Percentiles rank a stretch among this genome's conserved stretches.
phyloP scores from a whole-genome alignment of 306 rosid species.

The Cercis canadensis region DNA sequence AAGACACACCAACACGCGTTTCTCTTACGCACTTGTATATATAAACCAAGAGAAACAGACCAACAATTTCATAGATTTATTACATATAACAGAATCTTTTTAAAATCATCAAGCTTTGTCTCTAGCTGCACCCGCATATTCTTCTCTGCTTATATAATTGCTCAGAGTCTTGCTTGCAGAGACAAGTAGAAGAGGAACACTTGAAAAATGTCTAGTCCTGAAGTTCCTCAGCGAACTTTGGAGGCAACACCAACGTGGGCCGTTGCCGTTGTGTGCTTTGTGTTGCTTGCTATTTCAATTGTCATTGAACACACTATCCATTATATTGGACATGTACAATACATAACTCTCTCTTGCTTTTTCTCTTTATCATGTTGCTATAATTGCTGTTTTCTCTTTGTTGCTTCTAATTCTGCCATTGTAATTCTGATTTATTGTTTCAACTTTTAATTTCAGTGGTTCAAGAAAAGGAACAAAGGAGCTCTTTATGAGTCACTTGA shows the following conservation, averaged over 20 bases:
- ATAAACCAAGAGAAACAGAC: not conserved
- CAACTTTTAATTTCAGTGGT: slow-evolving; percentile 44
- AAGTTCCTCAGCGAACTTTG: slow-evolving; percentile 45
- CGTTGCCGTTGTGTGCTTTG: slow-evolving; percentile 69
- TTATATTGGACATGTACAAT: slow-evolving; percentile 34
- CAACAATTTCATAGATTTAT: not conserved
- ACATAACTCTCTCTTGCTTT: too few relatives aligned
- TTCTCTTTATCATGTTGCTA: too few relatives aligned
- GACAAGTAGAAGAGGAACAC: too few relatives aligned
- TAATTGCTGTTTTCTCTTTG: too few relatives aligned
- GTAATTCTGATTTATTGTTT: slow-evolving; percentile 22
- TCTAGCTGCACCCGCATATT: not conserved
- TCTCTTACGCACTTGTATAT: not conserved
- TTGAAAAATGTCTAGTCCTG: not conserved
- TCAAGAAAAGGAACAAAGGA: slow-evolving; percentile 51
- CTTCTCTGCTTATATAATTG: not conserved
- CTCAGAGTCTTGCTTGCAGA: not conserved
- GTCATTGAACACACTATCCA: slow-evolving; percentile 65
- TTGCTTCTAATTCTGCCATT: not conserved
- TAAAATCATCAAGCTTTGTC: not conserved
- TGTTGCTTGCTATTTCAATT: slow-evolving; percentile 62
- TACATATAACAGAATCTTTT: too few relatives aligned
- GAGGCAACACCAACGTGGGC: slow-evolving; percentile 79
- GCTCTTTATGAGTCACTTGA: slow-evolving; percentile 77
- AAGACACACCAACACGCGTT: not conserved